Evolutionary conservation across 78 protist species (phyloP).

Genomic region (Corallochytrium limacisporum): DNA sequence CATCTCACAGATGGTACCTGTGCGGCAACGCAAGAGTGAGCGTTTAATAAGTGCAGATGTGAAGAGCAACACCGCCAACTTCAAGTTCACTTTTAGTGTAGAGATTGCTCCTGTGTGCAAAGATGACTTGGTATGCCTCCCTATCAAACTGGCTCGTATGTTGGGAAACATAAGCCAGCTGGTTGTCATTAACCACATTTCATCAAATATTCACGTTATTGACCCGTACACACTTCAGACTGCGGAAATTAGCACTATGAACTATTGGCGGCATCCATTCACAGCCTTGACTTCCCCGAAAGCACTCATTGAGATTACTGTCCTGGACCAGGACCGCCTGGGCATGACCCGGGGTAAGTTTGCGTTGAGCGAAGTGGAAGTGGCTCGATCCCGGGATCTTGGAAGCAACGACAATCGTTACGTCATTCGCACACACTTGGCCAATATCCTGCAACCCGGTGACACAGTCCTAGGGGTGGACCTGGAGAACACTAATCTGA

Average conservation of each 20-base stretch:
- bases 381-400: constrained; percentile 48
- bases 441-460: constrained; percentile 64
- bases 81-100: constrained; percentile 68
- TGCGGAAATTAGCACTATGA: constrained; percentile 33
- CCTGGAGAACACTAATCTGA: constrained; percentile 29
- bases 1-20: constrained; percentile 57
- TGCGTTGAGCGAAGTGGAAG: constrained; percentile 49
- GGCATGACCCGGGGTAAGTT: constrained; percentile 37
- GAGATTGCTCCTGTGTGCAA: constrained; percentile 92
- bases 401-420: constrained; percentile 46
- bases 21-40: constrained; percentile 34
- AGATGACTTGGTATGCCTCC: constrained; percentile 86
- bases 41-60: constrained; percentile 73
- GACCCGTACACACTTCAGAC: constrained; percentile 75
- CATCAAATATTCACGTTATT: constrained; percentile 45
- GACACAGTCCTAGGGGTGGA: constrained; percentile 67
- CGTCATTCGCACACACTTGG: constrained; percentile 64
- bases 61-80: constrained; percentile 64
- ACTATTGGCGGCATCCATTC: constrained; percentile 69
- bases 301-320: constrained; percentile 50
- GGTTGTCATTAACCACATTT: constrained; percentile 42
- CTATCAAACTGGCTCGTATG: constrained; percentile 29
- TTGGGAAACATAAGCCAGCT: constrained; percentile 57
- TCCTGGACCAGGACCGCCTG: constrained; percentile 58
- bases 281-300: constrained; percentile 22